These are phyloP conservation scores for Conidiobolus incongruus DNA, from an alignment of 371 early-diverging fungal species.

Conservation along the genomic window DNA sequence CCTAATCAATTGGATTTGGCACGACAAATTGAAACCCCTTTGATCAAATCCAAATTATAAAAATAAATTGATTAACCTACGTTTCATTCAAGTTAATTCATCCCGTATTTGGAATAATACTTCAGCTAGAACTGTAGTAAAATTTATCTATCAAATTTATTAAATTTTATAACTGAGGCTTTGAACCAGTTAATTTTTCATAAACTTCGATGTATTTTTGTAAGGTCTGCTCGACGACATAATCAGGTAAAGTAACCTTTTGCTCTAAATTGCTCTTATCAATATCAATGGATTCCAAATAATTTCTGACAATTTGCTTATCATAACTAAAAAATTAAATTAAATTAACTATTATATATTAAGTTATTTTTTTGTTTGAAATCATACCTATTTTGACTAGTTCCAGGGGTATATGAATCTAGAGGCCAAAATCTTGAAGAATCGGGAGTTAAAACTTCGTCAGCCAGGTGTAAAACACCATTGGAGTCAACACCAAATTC, in stretches of 20 bases:
- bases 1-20: no score
- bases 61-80: no score
- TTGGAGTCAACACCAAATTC: slow-evolving; percentile 86
- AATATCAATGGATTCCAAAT: slow-evolving; percentile 66
- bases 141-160: no score
- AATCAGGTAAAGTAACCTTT: slow-evolving; percentile 34
- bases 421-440: slow-evolving; percentile 96
- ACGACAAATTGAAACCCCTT: no score
- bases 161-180: slow-evolving; percentile 32
- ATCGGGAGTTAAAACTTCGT: slow-evolving; percentile 95
- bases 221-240: slow-evolving; percentile 60
- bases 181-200: slow-evolving; percentile 54
- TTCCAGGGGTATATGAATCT: slow-evolving; percentile 49
- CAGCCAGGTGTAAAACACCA: slow-evolving; percentile 60
- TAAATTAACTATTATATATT: no score
- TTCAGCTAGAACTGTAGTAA: no score
- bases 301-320: slow-evolving; percentile 91
- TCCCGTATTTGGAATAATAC: no score
- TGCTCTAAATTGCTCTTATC: slow-evolving; percentile 68
- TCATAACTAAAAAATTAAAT: slow-evolving; percentile 42
- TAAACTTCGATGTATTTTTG: slow-evolving; percentile 78
- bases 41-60: no score
- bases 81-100: no score
- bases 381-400: slow-evolving; percentile 66
- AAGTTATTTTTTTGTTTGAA: no score